phyloP scores from a whole-genome alignment of 2,329 filamentous ascomycete species.

The Beauveria varroae region DNA sequence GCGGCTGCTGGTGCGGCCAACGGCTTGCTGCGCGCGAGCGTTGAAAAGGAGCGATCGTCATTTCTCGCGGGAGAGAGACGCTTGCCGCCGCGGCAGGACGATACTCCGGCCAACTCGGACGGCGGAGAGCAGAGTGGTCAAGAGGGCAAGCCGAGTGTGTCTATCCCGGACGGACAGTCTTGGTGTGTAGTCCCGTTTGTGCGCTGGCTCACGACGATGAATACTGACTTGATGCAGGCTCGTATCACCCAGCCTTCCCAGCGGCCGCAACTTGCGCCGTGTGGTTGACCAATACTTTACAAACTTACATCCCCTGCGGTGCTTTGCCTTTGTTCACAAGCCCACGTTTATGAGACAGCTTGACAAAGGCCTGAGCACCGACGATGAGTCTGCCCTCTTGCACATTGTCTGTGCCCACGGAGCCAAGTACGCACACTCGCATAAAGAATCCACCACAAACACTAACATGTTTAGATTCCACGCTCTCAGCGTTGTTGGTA shows the following conservation, averaged over 20 bases:
- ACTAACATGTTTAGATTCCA: conserved; percentile 24
- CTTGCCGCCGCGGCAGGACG: conserved; percentile 7
- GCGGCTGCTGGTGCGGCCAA: conserved; percentile 9
- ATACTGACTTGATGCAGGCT: conserved; percentile 20
- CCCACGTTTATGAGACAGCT: conserved; percentile 31
- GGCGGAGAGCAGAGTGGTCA: not conserved
- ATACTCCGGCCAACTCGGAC: conserved; percentile 5
- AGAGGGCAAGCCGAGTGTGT: not conserved
- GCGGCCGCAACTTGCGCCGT: conserved; percentile 26
- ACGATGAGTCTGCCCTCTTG: conserved; percentile 29
- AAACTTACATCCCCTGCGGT: conserved; percentile 33
- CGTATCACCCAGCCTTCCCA: conserved; percentile 25
- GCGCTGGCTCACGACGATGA: not conserved
- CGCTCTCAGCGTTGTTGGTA: conserved; percentile 22
- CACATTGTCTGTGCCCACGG: conserved; percentile 32
- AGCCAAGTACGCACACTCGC: conserved; percentile 24
- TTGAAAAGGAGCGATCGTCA: conserved; percentile 10
- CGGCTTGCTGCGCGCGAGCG: not conserved
- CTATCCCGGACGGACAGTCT: conserved; percentile 12
- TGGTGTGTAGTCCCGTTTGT: conserved; percentile 10
- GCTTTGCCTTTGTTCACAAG: conserved; percentile 33
- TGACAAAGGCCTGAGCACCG: conserved; percentile 27
- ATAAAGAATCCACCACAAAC: not conserved
- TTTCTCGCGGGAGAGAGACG: conserved; percentile 5
- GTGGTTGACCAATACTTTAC: conserved; percentile 32